phyloP scores from a whole-genome alignment of 176 grass and related monocot species.

The Bolboschoenus planiculmis region DNA sequence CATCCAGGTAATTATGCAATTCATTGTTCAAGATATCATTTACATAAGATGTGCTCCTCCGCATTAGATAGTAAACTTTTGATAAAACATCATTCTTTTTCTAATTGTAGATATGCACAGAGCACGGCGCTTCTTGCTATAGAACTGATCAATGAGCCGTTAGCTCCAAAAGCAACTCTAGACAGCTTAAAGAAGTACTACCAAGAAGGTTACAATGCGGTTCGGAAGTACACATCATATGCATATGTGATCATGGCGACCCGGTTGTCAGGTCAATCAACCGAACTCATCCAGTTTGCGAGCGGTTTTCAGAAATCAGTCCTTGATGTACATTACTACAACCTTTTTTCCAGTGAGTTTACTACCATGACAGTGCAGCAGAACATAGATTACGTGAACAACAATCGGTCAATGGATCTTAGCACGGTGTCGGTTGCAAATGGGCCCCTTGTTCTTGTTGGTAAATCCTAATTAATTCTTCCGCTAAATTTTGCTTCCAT shows the following conservation, averaged over 20 bases:
- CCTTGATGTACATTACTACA: constrained; percentile 51
- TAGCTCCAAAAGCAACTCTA: constrained; percentile 30
- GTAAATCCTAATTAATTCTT: constrained; percentile 21
- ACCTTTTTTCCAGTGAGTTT: constrained; percentile 25
- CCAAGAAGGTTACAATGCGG: constrained; percentile 42
- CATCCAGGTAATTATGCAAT: constrained; percentile 17
- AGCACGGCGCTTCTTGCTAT: constrained; percentile 42
- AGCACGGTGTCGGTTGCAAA: constrained; percentile 17
- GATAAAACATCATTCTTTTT: not conserved
- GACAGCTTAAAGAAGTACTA: constrained; percentile 52
- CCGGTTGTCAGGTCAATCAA: constrained; percentile 20
- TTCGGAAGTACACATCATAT: constrained; percentile 38
- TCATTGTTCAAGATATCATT: not conserved
- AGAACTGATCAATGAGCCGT: constrained; percentile 64
- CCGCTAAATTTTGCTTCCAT: not conserved
- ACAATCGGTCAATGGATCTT: not conserved
- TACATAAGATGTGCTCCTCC: not conserved
- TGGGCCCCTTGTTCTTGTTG: constrained; percentile 37
- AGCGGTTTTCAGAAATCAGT: constrained; percentile 19
- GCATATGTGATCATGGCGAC: constrained; percentile 74
- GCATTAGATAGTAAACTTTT: not conserved
- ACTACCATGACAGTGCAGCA: constrained; percentile 17
- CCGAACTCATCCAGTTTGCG: constrained; percentile 34
- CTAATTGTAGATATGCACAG: constrained; percentile 34
- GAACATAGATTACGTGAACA: constrained; percentile 37